Evolutionary conservation across 305 asterid species (phyloP), one percentile per base, ranked within the genome.

Genomic region (Monarda citriodora): DNA sequence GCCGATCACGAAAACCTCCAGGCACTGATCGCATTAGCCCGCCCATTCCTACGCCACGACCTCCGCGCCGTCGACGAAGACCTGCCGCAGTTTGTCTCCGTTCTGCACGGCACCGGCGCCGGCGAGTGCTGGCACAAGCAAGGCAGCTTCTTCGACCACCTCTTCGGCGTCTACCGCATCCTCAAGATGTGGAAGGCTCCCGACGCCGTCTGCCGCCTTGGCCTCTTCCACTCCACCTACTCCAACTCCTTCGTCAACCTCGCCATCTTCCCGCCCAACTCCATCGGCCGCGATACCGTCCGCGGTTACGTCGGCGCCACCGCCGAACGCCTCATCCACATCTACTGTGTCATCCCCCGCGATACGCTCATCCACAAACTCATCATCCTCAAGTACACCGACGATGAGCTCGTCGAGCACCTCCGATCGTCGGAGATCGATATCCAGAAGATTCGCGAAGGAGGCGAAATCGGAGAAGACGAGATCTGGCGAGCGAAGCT

Each of bases 111-210:
- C 1, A 83, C 82, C 6, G 96, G 96, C 17, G 96, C 95, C 40
- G 92, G 94, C 6, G 98, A 91, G 75, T 86, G 96, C 73, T 91
- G 92, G 95, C 98, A 91, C 75, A 88, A 91, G 65, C 96, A 91
- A 63, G 92, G 88, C 1, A 86, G 87, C 60, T 91, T 91, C 77
- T 84, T 88, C 31, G 86, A 86, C 7, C 96, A 91, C 53, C 86
- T 91, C 16, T 7, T 88, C 41, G 90, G 80, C 37, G 76, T 84
- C 10, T 86, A 85, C 62, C 84, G 91, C 20, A 84, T 88, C 53
- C 94, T 88, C 50, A 88, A 88, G 72, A 62, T 88, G 8, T 91
- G 96, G 96, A 75, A 78, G 12, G 85, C 88, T 0, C 96, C 91
- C 32, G 80, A 77, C 72, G 65, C 71, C 16, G 87, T 91, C 44